A percentile compares a stretch with the other conserved stretches of the same genome.
phyloP scores from a whole-genome alignment of 345 rosid species.

The Luvunga scandens region DNA sequence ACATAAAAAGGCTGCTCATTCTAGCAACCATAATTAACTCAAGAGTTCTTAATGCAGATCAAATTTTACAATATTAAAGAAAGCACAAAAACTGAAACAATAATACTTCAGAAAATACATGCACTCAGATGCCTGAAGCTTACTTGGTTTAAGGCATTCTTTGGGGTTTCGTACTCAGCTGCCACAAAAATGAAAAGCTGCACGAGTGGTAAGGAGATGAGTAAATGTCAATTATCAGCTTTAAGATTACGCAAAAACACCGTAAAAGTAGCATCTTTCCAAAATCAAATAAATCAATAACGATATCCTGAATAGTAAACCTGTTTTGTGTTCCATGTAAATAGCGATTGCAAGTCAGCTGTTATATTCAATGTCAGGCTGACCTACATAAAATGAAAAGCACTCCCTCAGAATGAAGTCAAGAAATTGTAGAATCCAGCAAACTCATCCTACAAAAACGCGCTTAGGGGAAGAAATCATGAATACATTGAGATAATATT shows the following conservation, averaged over 20 bases:
- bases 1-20: background rate
- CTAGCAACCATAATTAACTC: background rate
- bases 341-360: conserved; percentile 81
- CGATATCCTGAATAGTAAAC: conserved; percentile 31
- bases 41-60: background rate
- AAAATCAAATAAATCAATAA: background rate
- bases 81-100: background rate
- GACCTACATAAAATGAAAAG: conserved; percentile 52
- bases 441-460: background rate
- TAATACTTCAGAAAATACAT: background rate
- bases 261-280: background rate
- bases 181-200: conserved; percentile 86
- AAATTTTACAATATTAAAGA: background rate
- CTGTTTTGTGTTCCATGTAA: conserved; percentile 99
- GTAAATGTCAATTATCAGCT: background rate
- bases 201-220: conserved; percentile 7
- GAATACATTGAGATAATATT: background rate
- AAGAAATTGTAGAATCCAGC: background rate
- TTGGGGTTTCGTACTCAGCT: conserved; percentile 81
- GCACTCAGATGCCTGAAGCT: background rate
- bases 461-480: background rate
- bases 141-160: conserved; percentile 92
- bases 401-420: conserved; percentile 1
- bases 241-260: background rate
- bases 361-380: conserved; percentile 83